Evolutionary conservation across 2,329 filamentous ascomycete genomes (phyloP).

Genomic region (Cladosporium sp.): DNA sequence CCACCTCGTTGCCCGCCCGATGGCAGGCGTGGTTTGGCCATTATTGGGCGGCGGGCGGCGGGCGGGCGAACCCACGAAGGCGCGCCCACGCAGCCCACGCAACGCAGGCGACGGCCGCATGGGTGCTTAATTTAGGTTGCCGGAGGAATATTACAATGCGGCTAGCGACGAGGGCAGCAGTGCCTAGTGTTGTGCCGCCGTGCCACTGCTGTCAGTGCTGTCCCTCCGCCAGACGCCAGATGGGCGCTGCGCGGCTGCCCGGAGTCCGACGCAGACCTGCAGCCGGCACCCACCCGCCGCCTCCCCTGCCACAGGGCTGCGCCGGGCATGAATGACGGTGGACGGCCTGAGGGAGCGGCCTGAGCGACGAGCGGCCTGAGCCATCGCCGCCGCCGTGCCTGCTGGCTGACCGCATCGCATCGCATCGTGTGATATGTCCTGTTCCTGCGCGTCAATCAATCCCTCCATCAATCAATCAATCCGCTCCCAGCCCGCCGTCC

Average conservation of each 20-base stretch:
- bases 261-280: background rate
- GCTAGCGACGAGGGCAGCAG: background rate
- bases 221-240: too few relatives aligned
- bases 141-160: conserved; percentile 6
- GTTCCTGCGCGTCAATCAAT: too few relatives aligned
- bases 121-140: conserved; percentile 12
- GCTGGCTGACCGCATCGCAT: too few relatives aligned
- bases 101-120: background rate
- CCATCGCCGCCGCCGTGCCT: too few relatives aligned
- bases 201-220: too few relatives aligned
- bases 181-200: background rate
- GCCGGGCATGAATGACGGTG: too few relatives aligned
- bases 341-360: background rate
- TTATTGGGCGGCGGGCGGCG: background rate
- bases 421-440: too few relatives aligned
- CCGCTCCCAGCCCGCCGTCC: too few relatives aligned
- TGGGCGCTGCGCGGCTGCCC: background rate
- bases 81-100: too few relatives aligned
- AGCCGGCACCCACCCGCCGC: background rate
- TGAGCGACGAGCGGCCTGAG: background rate
- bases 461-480: too few relatives aligned
- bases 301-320: background rate
- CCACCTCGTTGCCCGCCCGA: background rate
- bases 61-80: too few relatives aligned
- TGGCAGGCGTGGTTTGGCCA: background rate